Percentiles rank a stretch among this genome's conserved stretches.
phyloP scores from a whole-genome alignment of 2,329 filamentous ascomycete genomes.

The Ophiostoma triangulosporum region DNA sequence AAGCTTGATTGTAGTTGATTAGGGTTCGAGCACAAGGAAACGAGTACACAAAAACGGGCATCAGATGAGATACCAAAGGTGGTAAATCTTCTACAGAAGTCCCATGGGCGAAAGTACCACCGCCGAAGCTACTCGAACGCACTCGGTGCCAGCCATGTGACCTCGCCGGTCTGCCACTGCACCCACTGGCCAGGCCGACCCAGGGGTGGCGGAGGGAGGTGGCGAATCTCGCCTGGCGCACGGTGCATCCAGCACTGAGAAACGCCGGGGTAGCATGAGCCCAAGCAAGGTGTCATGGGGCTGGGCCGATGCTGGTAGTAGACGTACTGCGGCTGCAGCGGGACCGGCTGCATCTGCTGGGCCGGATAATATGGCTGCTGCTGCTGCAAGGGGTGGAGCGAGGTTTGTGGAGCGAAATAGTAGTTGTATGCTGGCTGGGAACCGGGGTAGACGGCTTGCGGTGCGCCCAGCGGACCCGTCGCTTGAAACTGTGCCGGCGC shows the following conservation, averaged over 20 bases:
- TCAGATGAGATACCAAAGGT: too few species aligned
- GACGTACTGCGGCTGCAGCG: neutral
- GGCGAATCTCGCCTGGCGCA: neutral
- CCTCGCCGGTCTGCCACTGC: constrained; percentile 26
- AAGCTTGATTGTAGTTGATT: too few species aligned
- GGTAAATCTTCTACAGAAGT: too few species aligned
- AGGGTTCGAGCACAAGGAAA: too few species aligned
- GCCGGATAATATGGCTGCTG: neutral
- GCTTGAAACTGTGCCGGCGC: neutral
- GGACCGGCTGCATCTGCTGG: neutral
- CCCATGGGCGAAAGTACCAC: too few species aligned
- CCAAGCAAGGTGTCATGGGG: neutral
- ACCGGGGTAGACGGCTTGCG: neutral
- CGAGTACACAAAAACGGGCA: too few species aligned
- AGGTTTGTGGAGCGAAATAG: neutral
- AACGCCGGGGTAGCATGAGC: neutral
- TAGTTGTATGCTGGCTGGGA: neutral
- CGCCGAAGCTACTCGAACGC: constrained; percentile 31
- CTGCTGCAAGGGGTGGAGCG: neutral
- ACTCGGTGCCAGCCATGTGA: constrained; percentile 33
- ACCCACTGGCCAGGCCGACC: constrained; percentile 10
- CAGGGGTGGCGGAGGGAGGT: constrained; percentile 3
- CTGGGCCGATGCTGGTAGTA: neutral
- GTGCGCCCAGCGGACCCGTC: neutral
- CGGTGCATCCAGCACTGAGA: constrained; percentile 12